Conservation (phyloP, 2,329 filamentous ascomycete genomes). For the Pseudocercospora fijiensis region DNA sequence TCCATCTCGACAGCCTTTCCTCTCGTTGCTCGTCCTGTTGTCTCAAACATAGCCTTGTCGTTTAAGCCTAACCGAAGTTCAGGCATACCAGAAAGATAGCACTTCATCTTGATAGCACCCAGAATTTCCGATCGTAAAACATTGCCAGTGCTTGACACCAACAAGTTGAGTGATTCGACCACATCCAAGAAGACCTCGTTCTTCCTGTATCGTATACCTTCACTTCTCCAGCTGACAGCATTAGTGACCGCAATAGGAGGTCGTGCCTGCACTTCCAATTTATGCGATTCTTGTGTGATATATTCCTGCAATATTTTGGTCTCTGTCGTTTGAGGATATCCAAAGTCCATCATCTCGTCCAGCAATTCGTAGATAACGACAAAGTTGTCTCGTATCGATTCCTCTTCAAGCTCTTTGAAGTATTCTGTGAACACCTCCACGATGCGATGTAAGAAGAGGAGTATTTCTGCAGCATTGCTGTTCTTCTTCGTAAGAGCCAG, state of each 20-base stretch:
- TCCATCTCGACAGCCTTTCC: conserved; percentile 99
- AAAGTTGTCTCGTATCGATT: conserved; percentile 98
- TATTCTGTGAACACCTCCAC: conserved; percentile 99
- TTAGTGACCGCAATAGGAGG: conserved; percentile 98
- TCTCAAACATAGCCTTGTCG: conserved; percentile 99
- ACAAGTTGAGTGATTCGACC: conserved; percentile 90
- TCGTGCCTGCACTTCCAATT: conserved; percentile 92
- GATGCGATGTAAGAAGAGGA: conserved; percentile 95
- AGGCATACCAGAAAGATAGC: conserved; percentile 97
- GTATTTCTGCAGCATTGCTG: conserved; percentile 96
- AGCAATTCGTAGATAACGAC: conserved; percentile 98
- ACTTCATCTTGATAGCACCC: conserved; percentile 99
- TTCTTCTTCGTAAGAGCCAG: conserved; percentile 97
- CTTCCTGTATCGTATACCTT: conserved; percentile 97
- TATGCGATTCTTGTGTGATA: conserved; percentile 98
- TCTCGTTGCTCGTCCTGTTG: conserved; percentile 85
- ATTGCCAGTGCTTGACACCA: conserved; percentile 91
- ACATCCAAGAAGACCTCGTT: conserved; percentile 99
- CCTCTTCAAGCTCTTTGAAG: conserved; percentile 98
- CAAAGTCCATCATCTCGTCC: conserved; percentile 99
- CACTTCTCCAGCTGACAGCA: conserved; percentile 94
- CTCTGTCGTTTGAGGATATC: conserved; percentile 97
- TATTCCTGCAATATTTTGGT: conserved; percentile 95
- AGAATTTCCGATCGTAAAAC: conserved; percentile 94
- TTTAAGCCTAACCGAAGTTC: conserved; percentile 91